These are phyloP conservation scores for Leptographium galeiforme DNA, from an alignment of 2,329 filamentous ascomycete species.

Conservation along the genomic window DNA sequence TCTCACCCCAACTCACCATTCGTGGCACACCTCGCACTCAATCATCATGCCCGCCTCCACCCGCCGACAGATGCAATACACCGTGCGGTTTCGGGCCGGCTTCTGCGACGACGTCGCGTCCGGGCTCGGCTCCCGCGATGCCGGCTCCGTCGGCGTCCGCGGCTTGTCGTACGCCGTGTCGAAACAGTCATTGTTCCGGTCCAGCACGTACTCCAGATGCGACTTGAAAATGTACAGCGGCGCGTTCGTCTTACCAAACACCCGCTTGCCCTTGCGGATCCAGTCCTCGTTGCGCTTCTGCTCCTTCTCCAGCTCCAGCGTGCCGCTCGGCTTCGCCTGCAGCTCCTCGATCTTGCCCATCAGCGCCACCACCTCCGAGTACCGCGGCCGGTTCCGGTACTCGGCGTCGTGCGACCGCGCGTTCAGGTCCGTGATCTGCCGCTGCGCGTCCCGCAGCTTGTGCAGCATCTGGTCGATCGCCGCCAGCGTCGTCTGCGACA, in stretches of 20 bases:
- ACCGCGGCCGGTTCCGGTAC: constrained; percentile 68
- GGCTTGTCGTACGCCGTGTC: constrained; percentile 75
- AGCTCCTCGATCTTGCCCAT: constrained; percentile 78
- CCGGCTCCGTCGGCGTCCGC: constrained; percentile 78
- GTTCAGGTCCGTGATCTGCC: constrained; percentile 70
- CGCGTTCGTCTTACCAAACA: constrained; percentile 96
- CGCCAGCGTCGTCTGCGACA: constrained; percentile 66
- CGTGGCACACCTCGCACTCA: constrained; percentile 93
- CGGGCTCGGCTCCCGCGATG: constrained; percentile 64
- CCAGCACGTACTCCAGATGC: constrained; percentile 86
- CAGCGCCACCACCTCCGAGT: constrained; percentile 79
- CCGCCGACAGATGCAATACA: constrained; percentile 92
- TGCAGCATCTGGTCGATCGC: constrained; percentile 84
- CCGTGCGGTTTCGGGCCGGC: constrained; percentile 56
- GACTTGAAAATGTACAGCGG: constrained; percentile 89
- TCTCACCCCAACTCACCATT: constrained; percentile 59
- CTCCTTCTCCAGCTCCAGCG: constrained; percentile 85
- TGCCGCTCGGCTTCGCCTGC: constrained; percentile 84
- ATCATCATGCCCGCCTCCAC: constrained; percentile 99
- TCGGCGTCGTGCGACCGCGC: constrained; percentile 64
- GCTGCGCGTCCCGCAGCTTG: constrained; percentile 89
- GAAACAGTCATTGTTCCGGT: constrained; percentile 83
- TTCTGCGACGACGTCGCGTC: constrained; percentile 37
- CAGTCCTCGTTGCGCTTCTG: constrained; percentile 94
- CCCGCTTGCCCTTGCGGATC: constrained; percentile 96